Evolutionary conservation across 192 early-diverging fungal species (phyloP), one percentile per base, ranked within the genome.

Genomic region (Thamnidium elegans): DNA sequence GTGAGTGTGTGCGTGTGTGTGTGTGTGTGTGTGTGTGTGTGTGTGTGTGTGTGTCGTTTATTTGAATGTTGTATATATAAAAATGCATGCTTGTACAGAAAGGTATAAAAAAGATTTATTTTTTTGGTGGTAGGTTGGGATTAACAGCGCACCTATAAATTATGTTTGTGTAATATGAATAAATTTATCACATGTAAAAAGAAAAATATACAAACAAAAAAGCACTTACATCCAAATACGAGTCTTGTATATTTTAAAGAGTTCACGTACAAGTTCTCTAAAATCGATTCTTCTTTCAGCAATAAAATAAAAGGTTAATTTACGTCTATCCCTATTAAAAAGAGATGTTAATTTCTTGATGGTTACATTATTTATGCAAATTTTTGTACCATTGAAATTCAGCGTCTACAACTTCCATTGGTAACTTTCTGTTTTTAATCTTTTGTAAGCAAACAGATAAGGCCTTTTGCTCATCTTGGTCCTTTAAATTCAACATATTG

Each of bases 181-280:
- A 9, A 39, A 39, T 39, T 4, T 39, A 9, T 39, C 36, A 39
- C 36, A 39, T 39, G 36, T 6, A 9, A n/a, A n/a, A n/a, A 39
- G 9, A 10, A 59, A 45, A 3, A 15, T 15, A 48, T 5, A 48
- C 15, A 48, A 19, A 48, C 11, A 26, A 58, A 14, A 42, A 14
- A 43, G 4, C 8, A 23, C 50, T 53, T 68, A 90, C 93, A 98
- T 94, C 96, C 96, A 99, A 69, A 99, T 96, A 39, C 96, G 89
- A 15, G 96, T 95, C 76, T 97, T 97, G 78, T 94, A 97, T 52
- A 93, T 89, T 71, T 95, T 97, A 79, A 96, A 99, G 53, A 97
- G 80, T 45, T 96, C 94, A 50, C 94, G 85, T 59, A 97, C 94
- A 67, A 99, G 84, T 77, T 97, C 94, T 58, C 94, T 85, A 78